These are phyloP conservation scores for Psophocarpus tetragonolobus DNA, from an alignment of 306 rosid species.

Conservation along the genomic window DNA sequence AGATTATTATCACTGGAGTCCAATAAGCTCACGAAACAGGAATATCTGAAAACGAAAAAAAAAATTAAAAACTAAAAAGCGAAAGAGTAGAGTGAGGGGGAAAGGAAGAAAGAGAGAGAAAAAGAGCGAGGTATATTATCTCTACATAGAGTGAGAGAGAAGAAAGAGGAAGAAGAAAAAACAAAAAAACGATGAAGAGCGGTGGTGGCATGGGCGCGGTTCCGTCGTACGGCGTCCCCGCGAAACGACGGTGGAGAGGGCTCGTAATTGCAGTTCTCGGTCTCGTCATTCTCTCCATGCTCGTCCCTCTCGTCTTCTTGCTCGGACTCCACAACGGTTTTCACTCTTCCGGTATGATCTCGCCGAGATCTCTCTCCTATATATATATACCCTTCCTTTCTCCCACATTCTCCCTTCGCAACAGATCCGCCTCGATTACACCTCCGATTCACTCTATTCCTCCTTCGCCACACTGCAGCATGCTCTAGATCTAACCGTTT, in stretches of 20 bases:
- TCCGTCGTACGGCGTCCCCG: constrained; percentile 54
- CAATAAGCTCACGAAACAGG: neutral
- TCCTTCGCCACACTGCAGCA: neutral
- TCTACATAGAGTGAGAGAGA: neutral
- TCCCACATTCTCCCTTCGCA: neutral
- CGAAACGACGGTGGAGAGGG: constrained; percentile 88
- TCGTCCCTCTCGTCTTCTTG: constrained; percentile 90
- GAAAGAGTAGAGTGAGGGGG: constrained; percentile 25
- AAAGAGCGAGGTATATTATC: neutral
- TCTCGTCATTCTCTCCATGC: constrained; percentile 92
- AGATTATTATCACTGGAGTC: neutral
- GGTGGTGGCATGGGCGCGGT: constrained; percentile 50
- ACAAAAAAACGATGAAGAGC: constrained; percentile 52
- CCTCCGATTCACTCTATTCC: neutral
- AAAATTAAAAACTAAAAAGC: constrained; percentile 28
- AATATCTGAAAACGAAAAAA: neutral
- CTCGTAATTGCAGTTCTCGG: constrained; percentile 84
- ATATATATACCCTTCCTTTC: neutral
- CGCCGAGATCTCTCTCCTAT: constrained; percentile 56
- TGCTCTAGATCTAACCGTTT: constrained; percentile 30
- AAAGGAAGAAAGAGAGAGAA: neutral
- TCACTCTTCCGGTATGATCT: constrained; percentile 70
- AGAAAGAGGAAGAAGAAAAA: constrained; percentile 11
- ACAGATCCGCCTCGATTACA: constrained; percentile 32
- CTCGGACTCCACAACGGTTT: constrained; percentile 95